These are phyloP conservation scores for Solanum etuberosum DNA, from an alignment of 257 asterid species.

Conservation along the genomic window DNA sequence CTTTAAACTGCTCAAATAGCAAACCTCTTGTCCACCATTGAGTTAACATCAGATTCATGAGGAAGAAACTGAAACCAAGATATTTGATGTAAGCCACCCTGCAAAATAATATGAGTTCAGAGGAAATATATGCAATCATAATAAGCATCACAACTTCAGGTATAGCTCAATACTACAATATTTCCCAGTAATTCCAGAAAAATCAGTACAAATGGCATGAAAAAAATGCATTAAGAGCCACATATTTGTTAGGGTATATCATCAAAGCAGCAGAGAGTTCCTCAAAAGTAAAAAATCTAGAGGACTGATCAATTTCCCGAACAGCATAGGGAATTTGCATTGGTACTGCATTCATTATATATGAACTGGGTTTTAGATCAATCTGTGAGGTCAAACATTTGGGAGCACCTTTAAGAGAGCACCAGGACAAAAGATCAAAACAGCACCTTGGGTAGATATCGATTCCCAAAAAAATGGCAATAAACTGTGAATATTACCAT, in stretches of 20 bases:
- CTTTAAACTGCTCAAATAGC: conserved; percentile 2
- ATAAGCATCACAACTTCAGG: background rate
- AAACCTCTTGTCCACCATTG: conserved; percentile 74
- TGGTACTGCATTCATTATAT: background rate
- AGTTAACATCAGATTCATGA: conserved; percentile 49
- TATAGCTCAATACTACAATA: background rate
- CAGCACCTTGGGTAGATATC: background rate
- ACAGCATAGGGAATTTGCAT: background rate
- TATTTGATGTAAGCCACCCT: conserved; percentile 96
- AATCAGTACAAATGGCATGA: background rate
- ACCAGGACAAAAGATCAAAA: background rate
- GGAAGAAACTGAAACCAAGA: conserved; percentile 99
- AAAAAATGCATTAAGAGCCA: background rate
- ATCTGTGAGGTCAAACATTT: background rate
- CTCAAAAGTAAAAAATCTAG: background rate
- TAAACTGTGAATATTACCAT: background rate
- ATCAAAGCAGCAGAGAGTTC: background rate
- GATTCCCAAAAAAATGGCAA: background rate
- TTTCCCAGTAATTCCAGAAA: background rate
- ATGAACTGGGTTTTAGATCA: background rate
- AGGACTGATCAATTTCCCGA: background rate
- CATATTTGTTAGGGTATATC: background rate
- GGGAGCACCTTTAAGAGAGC: background rate
- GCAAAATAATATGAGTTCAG: conserved; percentile 3
- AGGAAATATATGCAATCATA: background rate